Conservation (phyloP, 306 rosid species). For the Sphenostylis stenocarpa region DNA sequence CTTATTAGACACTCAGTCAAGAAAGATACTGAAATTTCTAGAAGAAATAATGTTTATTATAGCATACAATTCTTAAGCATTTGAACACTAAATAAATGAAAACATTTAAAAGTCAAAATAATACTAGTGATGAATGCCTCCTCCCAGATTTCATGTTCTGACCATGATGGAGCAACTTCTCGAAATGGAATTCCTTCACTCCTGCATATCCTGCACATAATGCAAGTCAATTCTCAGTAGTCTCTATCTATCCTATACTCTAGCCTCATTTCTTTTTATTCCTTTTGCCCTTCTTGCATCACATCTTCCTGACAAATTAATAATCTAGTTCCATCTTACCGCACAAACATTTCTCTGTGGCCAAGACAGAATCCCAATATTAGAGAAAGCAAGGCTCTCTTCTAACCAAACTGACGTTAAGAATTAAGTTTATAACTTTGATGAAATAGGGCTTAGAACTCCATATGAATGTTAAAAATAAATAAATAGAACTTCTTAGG, state of each 20-base stretch:
- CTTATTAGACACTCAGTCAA: conserved; percentile 6
- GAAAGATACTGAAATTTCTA: conserved; percentile 9
- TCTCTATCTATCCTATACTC: conserved; percentile 20
- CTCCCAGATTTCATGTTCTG: conserved; percentile 68
- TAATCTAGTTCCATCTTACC: conserved; percentile 24
- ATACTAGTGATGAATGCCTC: conserved; percentile 93
- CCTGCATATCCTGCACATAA: conserved; percentile 60
- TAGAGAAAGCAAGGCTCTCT: conserved; percentile 17
- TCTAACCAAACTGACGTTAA: conserved; percentile 11
- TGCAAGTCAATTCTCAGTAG: conserved; percentile 12
- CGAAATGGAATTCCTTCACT: conserved; percentile 70
- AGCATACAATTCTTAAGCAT: conserved; percentile 1
- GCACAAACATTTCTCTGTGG: not conserved
- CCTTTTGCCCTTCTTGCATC: not conserved
- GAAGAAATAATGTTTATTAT: not conserved
- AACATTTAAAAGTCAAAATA: not conserved
- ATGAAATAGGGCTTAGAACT: not conserved
- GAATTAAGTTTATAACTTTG: conserved; percentile 16
- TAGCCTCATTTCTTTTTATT: conserved; percentile 3
- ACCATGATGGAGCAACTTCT: conserved; percentile 87
- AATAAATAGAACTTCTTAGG: not conserved
- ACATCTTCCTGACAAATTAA: conserved; percentile 20
- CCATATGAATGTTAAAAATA: not conserved
- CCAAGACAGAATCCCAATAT: conserved; percentile 9
- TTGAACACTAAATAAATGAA: conserved; percentile 16